Percentiles rank a stretch among this genome's conserved stretches.
Evolutionary conservation across 345 rosid species (phyloP).

Genomic region (Salix viminalis): DNA sequence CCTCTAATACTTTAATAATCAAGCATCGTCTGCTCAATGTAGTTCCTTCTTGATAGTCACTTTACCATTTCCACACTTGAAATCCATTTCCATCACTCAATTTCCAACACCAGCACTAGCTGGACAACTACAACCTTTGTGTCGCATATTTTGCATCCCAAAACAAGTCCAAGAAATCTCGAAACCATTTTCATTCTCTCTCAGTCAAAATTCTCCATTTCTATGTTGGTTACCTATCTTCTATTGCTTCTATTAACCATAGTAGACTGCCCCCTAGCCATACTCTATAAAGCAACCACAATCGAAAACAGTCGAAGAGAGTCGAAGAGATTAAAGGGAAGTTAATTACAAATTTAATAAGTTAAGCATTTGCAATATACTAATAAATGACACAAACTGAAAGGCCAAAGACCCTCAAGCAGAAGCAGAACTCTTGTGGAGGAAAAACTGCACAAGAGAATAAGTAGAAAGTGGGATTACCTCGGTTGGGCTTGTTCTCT

Average conservation of each 20-base stretch:
- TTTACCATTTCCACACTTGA: neutral
- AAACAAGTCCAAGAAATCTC: neutral
- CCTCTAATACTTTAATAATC: neutral
- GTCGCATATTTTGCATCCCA: neutral
- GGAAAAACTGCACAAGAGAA: neutral
- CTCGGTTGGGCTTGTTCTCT: slow-evolving; percentile 78
- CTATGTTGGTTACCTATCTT: neutral
- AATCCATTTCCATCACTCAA: neutral
- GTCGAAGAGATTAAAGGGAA: neutral
- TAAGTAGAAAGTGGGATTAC: slow-evolving; percentile 27
- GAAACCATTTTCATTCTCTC: neutral
- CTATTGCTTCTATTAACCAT: neutral
- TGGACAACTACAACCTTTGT: neutral
- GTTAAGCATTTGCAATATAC: neutral
- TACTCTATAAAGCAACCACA: neutral
- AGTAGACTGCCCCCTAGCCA: neutral
- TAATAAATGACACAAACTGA: neutral
- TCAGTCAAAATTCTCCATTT: too few species aligned
- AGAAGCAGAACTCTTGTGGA: neutral
- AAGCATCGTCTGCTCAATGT: neutral
- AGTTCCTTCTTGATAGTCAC: neutral
- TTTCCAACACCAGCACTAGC: neutral
- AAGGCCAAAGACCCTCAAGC: neutral
- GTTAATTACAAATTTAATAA: neutral
- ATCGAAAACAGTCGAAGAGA: neutral